These are phyloP conservation scores for Salix koriyanagi DNA, from an alignment of 345 rosid species.

Conservation along the genomic window DNA sequence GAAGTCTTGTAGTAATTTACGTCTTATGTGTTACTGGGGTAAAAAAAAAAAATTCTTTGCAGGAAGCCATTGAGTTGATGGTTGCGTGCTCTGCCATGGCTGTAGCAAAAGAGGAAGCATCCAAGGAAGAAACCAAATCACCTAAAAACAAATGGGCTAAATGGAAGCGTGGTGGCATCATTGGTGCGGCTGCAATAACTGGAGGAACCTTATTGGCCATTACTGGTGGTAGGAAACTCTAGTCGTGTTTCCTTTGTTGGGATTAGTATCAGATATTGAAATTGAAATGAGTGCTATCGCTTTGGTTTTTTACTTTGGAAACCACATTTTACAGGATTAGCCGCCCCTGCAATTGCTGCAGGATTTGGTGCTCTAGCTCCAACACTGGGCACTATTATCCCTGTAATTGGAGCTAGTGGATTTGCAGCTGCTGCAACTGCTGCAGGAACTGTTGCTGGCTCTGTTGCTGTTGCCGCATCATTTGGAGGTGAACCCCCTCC, in stretches of 20 bases:
- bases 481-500: slow-evolving; percentile 75
- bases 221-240: slow-evolving; percentile 68
- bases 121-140: slow-evolving; percentile 46
- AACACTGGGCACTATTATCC: slow-evolving; percentile 78
- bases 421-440: slow-evolving; percentile 97
- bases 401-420: slow-evolving; percentile 94
- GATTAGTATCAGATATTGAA: not conserved
- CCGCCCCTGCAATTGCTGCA: slow-evolving; percentile 98
- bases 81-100: slow-evolving; percentile 96
- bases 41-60: not conserved
- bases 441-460: slow-evolving; percentile 94
- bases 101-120: slow-evolving; percentile 53
- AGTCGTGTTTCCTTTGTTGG: not conserved
- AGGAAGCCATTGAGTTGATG: slow-evolving; percentile 79
- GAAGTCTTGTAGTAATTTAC: too few relatives aligned
- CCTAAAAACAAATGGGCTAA: slow-evolving; percentile 53
- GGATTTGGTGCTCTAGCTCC: slow-evolving; percentile 95
- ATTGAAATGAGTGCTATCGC: slow-evolving; percentile 7
- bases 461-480: slow-evolving; percentile 98
- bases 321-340: slow-evolving; percentile 56
- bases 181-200: slow-evolving; percentile 93
- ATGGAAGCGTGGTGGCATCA: slow-evolving; percentile 95
- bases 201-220: slow-evolving; percentile 95
- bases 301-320: not conserved
- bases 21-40: not conserved